Percentiles rank a stretch among this genome's conserved stretches.
Evolutionary conservation across 768 basidiomycete species (phyloP).

Genomic region (Chalciporus pseudorubinellus): DNA sequence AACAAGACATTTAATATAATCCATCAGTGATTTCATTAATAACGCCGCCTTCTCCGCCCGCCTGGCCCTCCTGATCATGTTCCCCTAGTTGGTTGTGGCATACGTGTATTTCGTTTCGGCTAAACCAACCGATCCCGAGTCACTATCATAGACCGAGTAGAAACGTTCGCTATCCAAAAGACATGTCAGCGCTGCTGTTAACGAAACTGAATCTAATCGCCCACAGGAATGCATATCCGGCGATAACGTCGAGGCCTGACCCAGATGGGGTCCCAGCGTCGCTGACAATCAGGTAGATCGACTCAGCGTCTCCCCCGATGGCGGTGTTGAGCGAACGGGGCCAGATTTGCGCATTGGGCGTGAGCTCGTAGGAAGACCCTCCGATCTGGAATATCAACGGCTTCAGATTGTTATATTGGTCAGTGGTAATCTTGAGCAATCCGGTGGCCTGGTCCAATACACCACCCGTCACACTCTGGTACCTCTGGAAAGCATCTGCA

Average conservation of each 20-base stretch:
- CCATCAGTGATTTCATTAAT: no score
- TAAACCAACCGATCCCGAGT: no score
- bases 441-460: constrained; percentile 21
- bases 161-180: constrained; percentile 10
- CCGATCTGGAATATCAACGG: constrained; percentile 27
- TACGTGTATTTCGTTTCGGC: no score
- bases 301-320: constrained; percentile 19
- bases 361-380: constrained; percentile 5
- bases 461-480: constrained; percentile 25
- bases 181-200: no score
- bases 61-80: no score
- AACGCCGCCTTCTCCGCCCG: no score
- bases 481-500: constrained; percentile 21
- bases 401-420: constrained; percentile 22
- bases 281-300: constrained; percentile 25
- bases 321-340: no score
- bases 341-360: constrained; percentile 28
- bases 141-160: constrained; percentile 12
- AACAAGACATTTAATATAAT: no score
- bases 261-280: constrained; percentile 16
- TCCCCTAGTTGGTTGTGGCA: no score
- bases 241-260: constrained; percentile 16
- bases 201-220: no score
- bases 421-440: constrained; percentile 21
- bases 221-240: constrained; percentile 15